A percentile compares a stretch with the other conserved stretches of the same genome.
Evolutionary conservation across 257 asterid genomes (phyloP).

Genomic region (Sherardia arvensis): DNA sequence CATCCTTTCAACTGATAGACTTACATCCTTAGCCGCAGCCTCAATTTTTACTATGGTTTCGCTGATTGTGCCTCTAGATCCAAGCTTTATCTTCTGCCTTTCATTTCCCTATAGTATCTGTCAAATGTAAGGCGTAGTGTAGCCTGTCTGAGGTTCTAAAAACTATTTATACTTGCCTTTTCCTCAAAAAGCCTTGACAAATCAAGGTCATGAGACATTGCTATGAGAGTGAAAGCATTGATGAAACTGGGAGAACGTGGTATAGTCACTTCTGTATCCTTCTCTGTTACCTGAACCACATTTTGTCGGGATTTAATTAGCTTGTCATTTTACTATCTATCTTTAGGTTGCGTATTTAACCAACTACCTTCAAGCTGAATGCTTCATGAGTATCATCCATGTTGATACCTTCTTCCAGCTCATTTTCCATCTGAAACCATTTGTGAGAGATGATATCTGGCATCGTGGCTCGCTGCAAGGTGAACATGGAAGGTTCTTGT

Average conservation of each 20-base stretch:
- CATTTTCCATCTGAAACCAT: conserved; percentile 24
- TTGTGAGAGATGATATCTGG: conserved; percentile 17
- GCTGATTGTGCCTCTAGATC: conserved; percentile 15
- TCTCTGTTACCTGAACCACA: conserved; percentile 12
- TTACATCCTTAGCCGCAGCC: conserved; percentile 21
- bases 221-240: conserved; percentile 28
- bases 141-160: not conserved
- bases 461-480: conserved; percentile 17
- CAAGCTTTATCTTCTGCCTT: conserved; percentile 21
- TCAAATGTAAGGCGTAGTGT: not conserved
- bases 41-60: conserved; percentile 21
- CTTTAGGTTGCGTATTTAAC: not conserved
- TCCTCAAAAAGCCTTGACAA: conserved; percentile 22
- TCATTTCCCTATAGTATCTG: conserved; percentile 11
- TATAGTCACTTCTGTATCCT: conserved; percentile 8
- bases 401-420: conserved; percentile 8
- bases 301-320: not conserved
- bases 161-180: conserved; percentile 9
- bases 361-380: conserved; percentile 13
- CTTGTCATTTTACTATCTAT: not conserved
- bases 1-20: conserved; percentile 18
- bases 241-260: conserved; percentile 14
- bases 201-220: conserved; percentile 27
- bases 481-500: not conserved
- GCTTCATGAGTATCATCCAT: conserved; percentile 18